Evolutionary conservation across 768 basidiomycete species (phyloP).

Genomic region (Suillus spraguei): DNA sequence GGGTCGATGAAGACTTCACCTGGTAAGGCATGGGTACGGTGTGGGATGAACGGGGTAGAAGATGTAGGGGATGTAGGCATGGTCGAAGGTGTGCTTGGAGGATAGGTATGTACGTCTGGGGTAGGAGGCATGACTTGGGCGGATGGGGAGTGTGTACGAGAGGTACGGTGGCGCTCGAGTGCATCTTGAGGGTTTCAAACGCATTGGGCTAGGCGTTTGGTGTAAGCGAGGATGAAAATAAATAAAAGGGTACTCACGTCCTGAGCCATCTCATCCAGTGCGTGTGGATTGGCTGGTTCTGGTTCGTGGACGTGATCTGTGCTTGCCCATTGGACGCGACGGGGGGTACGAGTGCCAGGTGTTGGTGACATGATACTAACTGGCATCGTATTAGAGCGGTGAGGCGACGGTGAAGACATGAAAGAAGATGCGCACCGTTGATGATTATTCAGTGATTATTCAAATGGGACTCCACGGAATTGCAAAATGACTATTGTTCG

Average conservation of each 20-base stretch:
- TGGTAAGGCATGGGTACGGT: constrained; percentile 42
- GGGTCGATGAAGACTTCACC: constrained; percentile 62
- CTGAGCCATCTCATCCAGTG: not conserved
- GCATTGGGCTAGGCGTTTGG: constrained; percentile 36
- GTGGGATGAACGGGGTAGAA: constrained; percentile 20
- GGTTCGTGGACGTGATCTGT: constrained; percentile 22
- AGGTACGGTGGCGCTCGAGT: constrained; percentile 51
- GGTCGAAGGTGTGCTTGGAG: constrained; percentile 12
- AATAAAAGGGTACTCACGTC: constrained; percentile 37
- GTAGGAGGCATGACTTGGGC: not conserved
- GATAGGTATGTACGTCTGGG: constrained; percentile 11
- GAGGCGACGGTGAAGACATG: constrained; percentile 2
- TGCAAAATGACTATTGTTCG: not conserved
- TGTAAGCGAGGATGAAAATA: not conserved
- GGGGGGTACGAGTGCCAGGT: constrained; percentile 45
- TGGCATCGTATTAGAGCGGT: constrained; percentile 15
- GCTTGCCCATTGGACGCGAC: constrained; percentile 56
- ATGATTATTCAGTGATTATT: constrained; percentile 2
- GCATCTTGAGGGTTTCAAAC: constrained; percentile 44
- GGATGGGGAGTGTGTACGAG: constrained; percentile 16
- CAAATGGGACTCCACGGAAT: not conserved
- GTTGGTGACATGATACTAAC: constrained; percentile 22
- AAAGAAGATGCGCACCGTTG: not conserved
- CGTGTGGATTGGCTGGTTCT: constrained; percentile 24
- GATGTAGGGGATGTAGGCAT: constrained; percentile 19